A percentile compares a stretch with the other conserved stretches of the same genome.
Conservation (phyloP, 352 stramenopile species). For the Globisporangium abappressorium region DNA sequence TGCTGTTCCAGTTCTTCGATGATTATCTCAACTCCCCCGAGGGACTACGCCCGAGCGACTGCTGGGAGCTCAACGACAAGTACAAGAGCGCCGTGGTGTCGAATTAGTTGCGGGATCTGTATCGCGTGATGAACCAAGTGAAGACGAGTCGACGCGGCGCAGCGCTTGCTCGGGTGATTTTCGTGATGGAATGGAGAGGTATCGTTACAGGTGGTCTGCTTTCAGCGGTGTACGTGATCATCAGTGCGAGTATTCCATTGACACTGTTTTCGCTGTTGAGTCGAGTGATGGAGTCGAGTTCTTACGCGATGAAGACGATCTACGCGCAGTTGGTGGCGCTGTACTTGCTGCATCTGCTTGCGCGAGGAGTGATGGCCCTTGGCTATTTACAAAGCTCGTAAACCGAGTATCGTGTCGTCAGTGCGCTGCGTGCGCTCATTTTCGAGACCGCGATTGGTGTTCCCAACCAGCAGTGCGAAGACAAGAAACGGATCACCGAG, state of each 20-base stretch:
- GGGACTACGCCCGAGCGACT: constrained; percentile 36
- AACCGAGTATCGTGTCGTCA: constrained; percentile 35
- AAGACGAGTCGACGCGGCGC: not conserved
- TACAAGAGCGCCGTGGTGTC: constrained; percentile 37
- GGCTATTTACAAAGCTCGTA: constrained; percentile 32
- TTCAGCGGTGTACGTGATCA: constrained; percentile 34
- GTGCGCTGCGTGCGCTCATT: constrained; percentile 29
- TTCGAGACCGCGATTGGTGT: constrained; percentile 41
- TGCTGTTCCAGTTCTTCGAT: constrained; percentile 42
- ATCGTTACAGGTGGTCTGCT: constrained; percentile 36
- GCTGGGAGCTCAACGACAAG: constrained; percentile 42
- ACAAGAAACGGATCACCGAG: constrained; percentile 38
- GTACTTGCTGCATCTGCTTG: constrained; percentile 29
- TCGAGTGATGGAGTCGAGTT: constrained; percentile 26
- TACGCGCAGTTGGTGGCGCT: constrained; percentile 22
- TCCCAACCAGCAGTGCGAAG: constrained; percentile 17
- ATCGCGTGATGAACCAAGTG: not conserved
- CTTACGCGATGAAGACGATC: constrained; percentile 25
- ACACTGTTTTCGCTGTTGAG: constrained; percentile 42
- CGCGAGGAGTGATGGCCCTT: constrained; percentile 26
- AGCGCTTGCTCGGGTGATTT: constrained; percentile 30
- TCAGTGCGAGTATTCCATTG: constrained; percentile 35
- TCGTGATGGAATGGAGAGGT: constrained; percentile 27
- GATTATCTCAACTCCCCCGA: constrained; percentile 21
- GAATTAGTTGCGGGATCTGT: constrained; percentile 28